phyloP scores from a whole-genome alignment of 169 alveolate genomes.

The Plasmodium yoelii region DNA sequence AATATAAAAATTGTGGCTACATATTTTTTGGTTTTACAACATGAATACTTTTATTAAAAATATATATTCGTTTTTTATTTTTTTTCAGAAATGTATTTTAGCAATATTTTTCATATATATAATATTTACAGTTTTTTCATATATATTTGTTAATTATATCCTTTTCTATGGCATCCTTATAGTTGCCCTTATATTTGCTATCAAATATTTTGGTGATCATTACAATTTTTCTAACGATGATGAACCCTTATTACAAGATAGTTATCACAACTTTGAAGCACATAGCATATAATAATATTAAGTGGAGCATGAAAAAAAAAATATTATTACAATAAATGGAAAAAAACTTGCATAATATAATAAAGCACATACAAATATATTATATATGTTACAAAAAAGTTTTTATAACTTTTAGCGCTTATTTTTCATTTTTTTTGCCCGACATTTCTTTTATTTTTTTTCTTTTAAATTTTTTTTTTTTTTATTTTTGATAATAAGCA shows the following conservation, averaged over 20 bases:
- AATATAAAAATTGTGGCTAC: background rate
- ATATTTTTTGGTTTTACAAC: too few species aligned
- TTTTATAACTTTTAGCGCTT: too few species aligned
- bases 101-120: constrained; percentile 33
- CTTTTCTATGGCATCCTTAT: constrained; percentile 49
- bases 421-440: too few species aligned
- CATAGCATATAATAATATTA: constrained; percentile 22
- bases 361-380: background rate
- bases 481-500: too few species aligned
- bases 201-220: constrained; percentile 33
- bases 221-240: constrained; percentile 27
- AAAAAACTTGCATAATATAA: background rate
- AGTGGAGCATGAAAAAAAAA: background rate
- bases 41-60: too few species aligned
- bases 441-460: too few species aligned
- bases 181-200: constrained; percentile 5
- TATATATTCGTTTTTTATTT: constrained; percentile 1
- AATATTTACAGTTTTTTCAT: constrained; percentile 43
- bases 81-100: constrained; percentile 63
- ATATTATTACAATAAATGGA: background rate
- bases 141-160: constrained; percentile 56
- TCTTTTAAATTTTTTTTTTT: too few species aligned
- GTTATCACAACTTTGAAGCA: constrained; percentile 60
- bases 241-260: constrained; percentile 10
- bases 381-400: background rate